A percentile compares a stretch with the other conserved stretches of the same genome.
These are phyloP conservation scores for Alopecurus myosuroides DNA, from an alignment of 176 grass and related monocot species.

Conservation along the genomic window DNA sequence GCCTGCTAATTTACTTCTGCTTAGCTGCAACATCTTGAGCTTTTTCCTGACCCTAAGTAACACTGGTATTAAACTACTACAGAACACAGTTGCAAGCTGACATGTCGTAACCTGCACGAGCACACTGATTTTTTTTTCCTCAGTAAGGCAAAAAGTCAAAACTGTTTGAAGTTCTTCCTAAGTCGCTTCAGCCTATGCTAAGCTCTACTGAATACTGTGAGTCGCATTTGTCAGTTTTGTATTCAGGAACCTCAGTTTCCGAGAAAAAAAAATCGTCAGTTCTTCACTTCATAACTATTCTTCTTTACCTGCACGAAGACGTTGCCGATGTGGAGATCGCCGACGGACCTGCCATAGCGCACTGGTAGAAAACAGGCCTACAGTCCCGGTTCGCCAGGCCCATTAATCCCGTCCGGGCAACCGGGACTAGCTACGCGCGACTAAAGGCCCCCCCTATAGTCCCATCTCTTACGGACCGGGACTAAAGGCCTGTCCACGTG, in stretches of 20 bases:
- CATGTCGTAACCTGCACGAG: neutral
- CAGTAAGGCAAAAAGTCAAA: neutral
- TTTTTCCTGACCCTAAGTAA: neutral
- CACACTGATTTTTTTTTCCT: neutral
- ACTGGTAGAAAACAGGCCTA: too few species aligned
- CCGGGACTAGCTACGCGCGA: too few species aligned
- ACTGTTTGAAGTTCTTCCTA: neutral
- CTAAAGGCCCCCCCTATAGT: too few species aligned
- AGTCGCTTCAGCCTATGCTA: neutral
- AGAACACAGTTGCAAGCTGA: neutral
- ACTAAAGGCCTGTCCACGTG: too few species aligned
- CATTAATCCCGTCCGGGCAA: too few species aligned
- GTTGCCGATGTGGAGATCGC: slow-evolving; percentile 70
- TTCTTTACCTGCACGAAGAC: slow-evolving; percentile 70
- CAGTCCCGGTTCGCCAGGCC: too few species aligned
- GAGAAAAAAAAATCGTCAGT: too few species aligned
- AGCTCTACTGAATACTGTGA: neutral
- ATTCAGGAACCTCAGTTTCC: neutral
- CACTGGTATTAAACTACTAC: neutral
- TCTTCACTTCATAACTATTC: neutral
- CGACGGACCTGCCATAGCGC: slow-evolving; percentile 78
- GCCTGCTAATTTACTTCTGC: neutral
- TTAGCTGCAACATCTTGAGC: neutral
- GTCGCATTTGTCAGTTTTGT: neutral
- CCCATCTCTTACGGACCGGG: too few species aligned